These are phyloP conservation scores for Erucastrum elatum DNA, from an alignment of 345 rosid genomes.

Conservation along the genomic window DNA sequence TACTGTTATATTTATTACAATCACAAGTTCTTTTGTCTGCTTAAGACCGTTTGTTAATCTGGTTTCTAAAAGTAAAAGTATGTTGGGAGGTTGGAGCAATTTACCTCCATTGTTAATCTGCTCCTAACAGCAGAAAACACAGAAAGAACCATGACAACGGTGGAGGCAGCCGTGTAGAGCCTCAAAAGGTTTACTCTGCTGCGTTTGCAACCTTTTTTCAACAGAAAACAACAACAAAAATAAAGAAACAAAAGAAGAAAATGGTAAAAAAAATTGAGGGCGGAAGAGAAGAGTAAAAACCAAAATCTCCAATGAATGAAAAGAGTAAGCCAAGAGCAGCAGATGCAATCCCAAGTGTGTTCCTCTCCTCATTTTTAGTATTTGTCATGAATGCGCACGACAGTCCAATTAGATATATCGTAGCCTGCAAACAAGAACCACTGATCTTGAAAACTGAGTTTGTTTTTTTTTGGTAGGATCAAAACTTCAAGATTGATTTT, in stretches of 20 bases:
- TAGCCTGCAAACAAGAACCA: conserved; percentile 47
- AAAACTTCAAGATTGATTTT: background rate
- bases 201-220: conserved; percentile 53
- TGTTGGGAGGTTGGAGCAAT: background rate
- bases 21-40: background rate
- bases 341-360: conserved; percentile 42
- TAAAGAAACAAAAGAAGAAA: background rate
- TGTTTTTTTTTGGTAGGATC: too few species aligned
- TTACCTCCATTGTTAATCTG: conserved; percentile 51
- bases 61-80: too few species aligned
- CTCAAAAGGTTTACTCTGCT: conserved; percentile 54
- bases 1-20: background rate
- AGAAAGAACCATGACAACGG: conserved; percentile 41
- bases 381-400: conserved; percentile 35
- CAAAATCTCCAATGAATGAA: conserved; percentile 60
- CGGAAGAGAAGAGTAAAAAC: conserved; percentile 34
- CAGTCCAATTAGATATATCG: conserved; percentile 43
- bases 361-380: conserved; percentile 26
- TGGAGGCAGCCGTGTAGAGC: conserved; percentile 46
- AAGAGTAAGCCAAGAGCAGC: conserved; percentile 46
- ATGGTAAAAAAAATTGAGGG: background rate
- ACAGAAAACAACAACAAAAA: conserved; percentile 7
- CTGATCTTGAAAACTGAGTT: too few species aligned
- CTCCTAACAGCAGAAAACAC: conserved; percentile 42
- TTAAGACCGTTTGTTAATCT: too few species aligned